Base-by-base conservation (phyloP, 2,329 filamentous ascomycete species). In the Akanthomyces dipterigenus region DNA sequence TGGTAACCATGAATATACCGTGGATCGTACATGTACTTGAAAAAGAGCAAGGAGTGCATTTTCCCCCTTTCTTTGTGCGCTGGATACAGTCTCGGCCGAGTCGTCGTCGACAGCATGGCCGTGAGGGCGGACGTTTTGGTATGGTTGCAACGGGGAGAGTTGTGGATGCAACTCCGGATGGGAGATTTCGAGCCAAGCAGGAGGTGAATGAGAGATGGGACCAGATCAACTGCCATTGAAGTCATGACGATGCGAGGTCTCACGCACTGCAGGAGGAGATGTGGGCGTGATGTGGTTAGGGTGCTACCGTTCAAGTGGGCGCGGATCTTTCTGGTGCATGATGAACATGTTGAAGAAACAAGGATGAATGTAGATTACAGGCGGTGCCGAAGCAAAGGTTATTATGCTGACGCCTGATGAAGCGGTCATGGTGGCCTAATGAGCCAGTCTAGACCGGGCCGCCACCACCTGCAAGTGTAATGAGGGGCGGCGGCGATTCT, bases 391-490 rank as follows among this genome's bases (percentile, higher is more conserved):
- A 31, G n/a, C 12, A 12, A 20, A 5, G 48, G 18, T 22, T 24
- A 34, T 55, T n/a, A 22, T 42, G 54, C n/a, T n/a, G 54, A 45
- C 18, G 40, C 54, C 54, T 46, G 28, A 55, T 46, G 54, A 46
- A 12, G 3, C 40, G 18, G 54, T 36, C 54, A 55, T 55, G 54
- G 54, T 55, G 40, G 54, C 54, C 54, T 34, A 55, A 46, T 55
- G n/a, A 2, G n/a, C 9, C 54, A 26, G 50, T 20, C 22, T 40
- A 28, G 34, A 26, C 20, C 54, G 9, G 40, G 40, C 54, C 12
- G 26, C 54, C 12, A 26, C 54, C 40, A 36, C 26, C 54, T 55
- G 51, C 24, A 55, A 34, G 38, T 45, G 6, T 55, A 28, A 31
- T 43, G 26, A 9, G n/a, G 40, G 40, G 54, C 5, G 42, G 28